Evolutionary conservation across 1,284 basidiomycete genomes (phyloP), one percentile per base, ranked within the genome.

Genomic region (Erythrobasidium hasegawianum): DNA sequence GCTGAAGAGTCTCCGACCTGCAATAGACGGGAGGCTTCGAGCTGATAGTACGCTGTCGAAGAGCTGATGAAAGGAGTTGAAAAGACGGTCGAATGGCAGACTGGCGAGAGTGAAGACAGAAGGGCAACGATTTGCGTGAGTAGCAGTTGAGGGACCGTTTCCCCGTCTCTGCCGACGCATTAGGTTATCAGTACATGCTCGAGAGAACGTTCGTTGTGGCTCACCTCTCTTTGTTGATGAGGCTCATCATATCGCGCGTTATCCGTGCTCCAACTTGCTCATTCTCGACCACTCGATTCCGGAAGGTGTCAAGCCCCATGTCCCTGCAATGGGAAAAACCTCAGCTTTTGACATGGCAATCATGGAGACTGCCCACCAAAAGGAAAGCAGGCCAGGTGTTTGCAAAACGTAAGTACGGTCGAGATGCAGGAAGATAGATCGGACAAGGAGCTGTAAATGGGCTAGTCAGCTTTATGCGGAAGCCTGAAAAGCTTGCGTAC

Each of bases 391-490:
- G 0, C 47, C 60, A 5, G 71, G 57, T 4, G 64, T 50, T 9
- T 70, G 50, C 24, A 72, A 57, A 0, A 76, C 74, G 45, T 68
- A 76, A 3, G 70, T 71, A 16, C 73, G 64, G 59, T 77, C 76
- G 26, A 77, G 60, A 27, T 71, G 67, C 5, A 75, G 68, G 11
- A 77, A 71, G 33, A 77, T 68, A 29, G 71, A 70, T 29, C 75
- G 54, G 1, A 76, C 57, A 39, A 76, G 55, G 16, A 71, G 62
- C 68, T 73, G 43, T 22, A 13, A n/a, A 29, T 27, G n/a, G 18
- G 26, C 53, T 11, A 16, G 26, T 18, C 20, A 20, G 29, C 22
- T 24, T 26, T 11, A 20, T 79, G 77, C 0, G 85, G 81, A n/a
- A 16, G 22, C 7, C 18, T 56, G 47, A 20, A 39, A 4, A 13